Evolutionary conservation across 495 filamentous ascomycete genomes (phyloP), one percentile per base, ranked within the genome.

Genomic region (Penicillium malachiteum): DNA sequence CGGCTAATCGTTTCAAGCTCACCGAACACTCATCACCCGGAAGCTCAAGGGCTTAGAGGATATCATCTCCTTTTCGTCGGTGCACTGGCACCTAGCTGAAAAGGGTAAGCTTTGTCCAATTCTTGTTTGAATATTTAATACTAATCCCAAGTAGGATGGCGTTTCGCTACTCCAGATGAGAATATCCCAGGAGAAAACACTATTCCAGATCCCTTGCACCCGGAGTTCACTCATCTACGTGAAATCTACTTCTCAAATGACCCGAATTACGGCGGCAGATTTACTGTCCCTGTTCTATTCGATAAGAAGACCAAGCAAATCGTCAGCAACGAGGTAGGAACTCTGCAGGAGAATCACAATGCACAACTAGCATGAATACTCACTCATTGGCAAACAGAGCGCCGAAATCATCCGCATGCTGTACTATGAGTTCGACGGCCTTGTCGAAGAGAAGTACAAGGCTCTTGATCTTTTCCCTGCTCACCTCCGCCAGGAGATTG

Each of bases 371-470:
- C 3, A 7, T 26, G 33, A 34, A 35, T 37, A 44, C 53, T 55
- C 4, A 55, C 53, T 34, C 13, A 46, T 1, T 21, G 21, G 11
- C 13, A 10, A 40, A 10, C 58, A 75, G 67, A 74, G 71, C 65
- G 70, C 78, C 43, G 81, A 84, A 69, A 84, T 84, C 54, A 84
- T 84, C 69, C 83, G 85, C 67, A 88, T 88, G 85, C 77, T 88
- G 66, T 87, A 88, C 71, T 65, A 75, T 55, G 82, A 84, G 53
- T 96, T 93, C 64, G 90, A 96, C 64, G 78, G 84, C 51, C 68
- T 92, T 16, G 62, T 95, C 3, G 72, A 76, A 17, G 66, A 69
- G 7, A 52, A 81, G 55, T 82, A 80, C 69, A 79, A 82, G 37
- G 79, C 83, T 33, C 60, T 86, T 2, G 84, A 86, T 58, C 80